phyloP scores from a whole-genome alignment of 2,329 filamentous ascomycete species.

The Pestalotiopsis sp. region DNA sequence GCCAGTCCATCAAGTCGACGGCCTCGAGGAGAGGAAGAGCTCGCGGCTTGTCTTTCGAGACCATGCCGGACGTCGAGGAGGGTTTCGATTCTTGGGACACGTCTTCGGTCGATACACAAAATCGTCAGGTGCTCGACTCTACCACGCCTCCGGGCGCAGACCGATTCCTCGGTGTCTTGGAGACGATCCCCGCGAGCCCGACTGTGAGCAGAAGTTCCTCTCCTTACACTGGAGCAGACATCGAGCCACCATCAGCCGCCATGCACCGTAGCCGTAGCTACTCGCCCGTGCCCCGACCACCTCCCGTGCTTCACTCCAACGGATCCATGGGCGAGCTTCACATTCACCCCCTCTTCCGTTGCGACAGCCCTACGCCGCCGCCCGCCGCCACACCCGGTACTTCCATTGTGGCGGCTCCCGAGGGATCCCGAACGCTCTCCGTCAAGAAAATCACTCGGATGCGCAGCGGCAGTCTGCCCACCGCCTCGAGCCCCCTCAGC shows the following conservation, averaged over 20 bases:
- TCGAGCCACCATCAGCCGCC: conserved; percentile 49
- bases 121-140: conserved; percentile 58
- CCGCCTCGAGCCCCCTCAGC: conserved; percentile 51
- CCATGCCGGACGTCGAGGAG: conserved; percentile 50
- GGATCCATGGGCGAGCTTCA: conserved; percentile 60
- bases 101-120: conserved; percentile 65
- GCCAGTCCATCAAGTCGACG: conserved; percentile 21
- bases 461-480: conserved; percentile 58
- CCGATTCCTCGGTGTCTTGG: conserved; percentile 52
- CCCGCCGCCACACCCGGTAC: conserved; percentile 70
- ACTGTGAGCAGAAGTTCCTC: conserved; percentile 67
- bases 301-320: conserved; percentile 38
- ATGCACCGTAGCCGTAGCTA: conserved; percentile 53
- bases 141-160: conserved; percentile 43
- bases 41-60: neutral
- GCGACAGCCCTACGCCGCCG: conserved; percentile 70
- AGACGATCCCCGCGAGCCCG: conserved; percentile 72
- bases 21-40: conserved; percentile 19
- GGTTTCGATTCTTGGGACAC: conserved; percentile 79
- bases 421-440: conserved; percentile 66
- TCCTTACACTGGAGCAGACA: conserved; percentile 62
- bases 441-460: conserved; percentile 56
- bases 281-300: conserved; percentile 44
- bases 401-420: conserved; percentile 70
- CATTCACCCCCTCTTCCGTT: conserved; percentile 79